These are phyloP conservation scores for Microthyrium microscopicum DNA, from an alignment of 2,329 filamentous ascomycete genomes.

Conservation along the genomic window DNA sequence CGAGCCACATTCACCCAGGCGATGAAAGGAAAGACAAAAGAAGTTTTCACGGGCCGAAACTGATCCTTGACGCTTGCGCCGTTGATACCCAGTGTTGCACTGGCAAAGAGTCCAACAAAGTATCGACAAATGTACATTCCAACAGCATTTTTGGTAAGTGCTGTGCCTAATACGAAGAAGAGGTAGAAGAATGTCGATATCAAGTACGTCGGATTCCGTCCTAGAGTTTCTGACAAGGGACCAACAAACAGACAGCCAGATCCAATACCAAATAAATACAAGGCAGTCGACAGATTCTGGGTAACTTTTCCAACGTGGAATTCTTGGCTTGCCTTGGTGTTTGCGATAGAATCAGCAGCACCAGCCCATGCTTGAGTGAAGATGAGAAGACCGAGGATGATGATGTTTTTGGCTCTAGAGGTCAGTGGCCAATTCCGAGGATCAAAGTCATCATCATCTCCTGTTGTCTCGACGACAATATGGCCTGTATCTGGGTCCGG, in stretches of 20 bases:
- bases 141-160: not conserved
- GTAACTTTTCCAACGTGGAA: not conserved
- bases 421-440: not conserved
- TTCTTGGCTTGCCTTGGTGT: not conserved
- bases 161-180: slow-evolving; percentile 5
- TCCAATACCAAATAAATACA: slow-evolving; percentile 8
- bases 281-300: not conserved
- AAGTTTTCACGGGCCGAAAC: not conserved
- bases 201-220: slow-evolving; percentile 8
- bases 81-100: not conserved
- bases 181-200: slow-evolving; percentile 3
- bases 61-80: not conserved
- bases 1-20: not conserved
- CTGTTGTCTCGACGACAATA: not conserved
- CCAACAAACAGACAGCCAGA: slow-evolving; percentile 8
- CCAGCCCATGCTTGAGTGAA: not conserved
- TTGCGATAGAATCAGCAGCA: not conserved
- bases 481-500: not conserved
- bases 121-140: not conserved
- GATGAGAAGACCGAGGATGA: not conserved
- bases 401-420: not conserved
- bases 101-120: slow-evolving; percentile 1
- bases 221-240: slow-evolving; percentile 9
- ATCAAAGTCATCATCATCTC: not conserved
- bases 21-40: not conserved